Evolutionary conservation across 2,329 filamentous ascomycete genomes (phyloP), one percentile per base, ranked within the genome.

Genomic region (Fusarium sambucinum): DNA sequence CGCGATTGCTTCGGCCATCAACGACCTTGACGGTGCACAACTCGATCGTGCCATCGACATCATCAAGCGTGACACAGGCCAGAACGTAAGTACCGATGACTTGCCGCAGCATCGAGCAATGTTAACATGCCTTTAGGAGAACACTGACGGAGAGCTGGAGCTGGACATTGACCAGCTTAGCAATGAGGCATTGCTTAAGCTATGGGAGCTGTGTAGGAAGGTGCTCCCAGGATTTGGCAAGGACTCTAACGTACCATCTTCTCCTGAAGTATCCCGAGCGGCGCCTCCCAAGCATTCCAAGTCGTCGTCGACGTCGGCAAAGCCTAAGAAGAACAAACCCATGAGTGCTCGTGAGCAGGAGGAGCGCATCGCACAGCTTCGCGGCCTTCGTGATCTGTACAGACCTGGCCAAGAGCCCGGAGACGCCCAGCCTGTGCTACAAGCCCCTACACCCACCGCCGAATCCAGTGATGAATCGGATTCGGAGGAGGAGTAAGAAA

Each of bases 1-100:
- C 59, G 88, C 94, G 69, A 96, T 99, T 59, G 95, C 93, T 2
- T 90, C 91, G 60, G 92, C 92, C 16, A 96, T 97, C 68, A 92
- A 90, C 73, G 90, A 90, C 66, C 88, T 98, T 59, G 90, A 94
- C 19, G 90, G 91, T 50, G 84, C 85, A n/a, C 89, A 93, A 70
- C 91, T 97, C 75, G 87, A 90, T 50, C 88, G 89, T 70, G 93
- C 95, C 1, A 92, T 97, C 32, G 89, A 91, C 62, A 94, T 98
- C 66, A 98, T 99, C 76, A 93, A 96, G 77, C 89, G 88, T 69
- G 95, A 97, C 70, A 97, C 82, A 79, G 92, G 83, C 82, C 92
- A 81, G 84, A 91, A 84, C 84, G 96, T 82, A 86, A 87, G 84
- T 86, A 78, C 59, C 23, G 45, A 9, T 9, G 13, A 19, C 27